Conservation (phyloP, 352 stramenopile genomes). For the Globisporangium middletonii region DNA sequence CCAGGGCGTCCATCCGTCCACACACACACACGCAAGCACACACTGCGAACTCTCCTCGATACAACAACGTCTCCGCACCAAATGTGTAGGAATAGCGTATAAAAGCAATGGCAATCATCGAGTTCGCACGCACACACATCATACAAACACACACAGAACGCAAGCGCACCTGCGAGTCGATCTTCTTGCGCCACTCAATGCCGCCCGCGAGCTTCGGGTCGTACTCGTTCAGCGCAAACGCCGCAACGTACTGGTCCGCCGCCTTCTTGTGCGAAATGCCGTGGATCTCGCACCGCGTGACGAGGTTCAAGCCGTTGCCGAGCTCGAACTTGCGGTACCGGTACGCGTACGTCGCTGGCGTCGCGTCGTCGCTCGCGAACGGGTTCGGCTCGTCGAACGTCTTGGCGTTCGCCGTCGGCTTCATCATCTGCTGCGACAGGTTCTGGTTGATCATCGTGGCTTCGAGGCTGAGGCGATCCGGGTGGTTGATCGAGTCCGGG, state of each 20-base stretch:
- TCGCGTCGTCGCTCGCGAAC: conserved; percentile 94
- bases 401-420: conserved; percentile 50
- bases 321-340: conserved; percentile 96
- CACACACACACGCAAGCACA: conserved; percentile 8
- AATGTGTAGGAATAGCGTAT: conserved; percentile 41
- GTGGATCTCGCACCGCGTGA: conserved; percentile 95
- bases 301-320: conserved; percentile 81
- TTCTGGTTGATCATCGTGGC: conserved; percentile 99
- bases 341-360: conserved; percentile 93
- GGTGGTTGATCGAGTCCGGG: conserved; percentile 93
- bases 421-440: conserved; percentile 96
- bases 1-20: conserved; percentile 8
- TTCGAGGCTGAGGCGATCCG: conserved; percentile 93
- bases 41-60: conserved; percentile 21
- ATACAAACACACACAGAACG: conserved; percentile 10
- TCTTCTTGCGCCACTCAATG: conserved; percentile 95
- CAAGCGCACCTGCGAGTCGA: conserved; percentile 87
- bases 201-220: conserved; percentile 87
- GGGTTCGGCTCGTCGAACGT: conserved; percentile 80
- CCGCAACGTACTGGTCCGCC: conserved; percentile 91
- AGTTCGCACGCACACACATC: conserved; percentile 24
- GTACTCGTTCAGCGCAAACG: conserved; percentile 97
- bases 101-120: conserved; percentile 52
- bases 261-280: conserved; percentile 83
- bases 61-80: conserved; percentile 25